phyloP scores from a whole-genome alignment of 257 asterid genomes.

The Jaltomata sinuosa region DNA sequence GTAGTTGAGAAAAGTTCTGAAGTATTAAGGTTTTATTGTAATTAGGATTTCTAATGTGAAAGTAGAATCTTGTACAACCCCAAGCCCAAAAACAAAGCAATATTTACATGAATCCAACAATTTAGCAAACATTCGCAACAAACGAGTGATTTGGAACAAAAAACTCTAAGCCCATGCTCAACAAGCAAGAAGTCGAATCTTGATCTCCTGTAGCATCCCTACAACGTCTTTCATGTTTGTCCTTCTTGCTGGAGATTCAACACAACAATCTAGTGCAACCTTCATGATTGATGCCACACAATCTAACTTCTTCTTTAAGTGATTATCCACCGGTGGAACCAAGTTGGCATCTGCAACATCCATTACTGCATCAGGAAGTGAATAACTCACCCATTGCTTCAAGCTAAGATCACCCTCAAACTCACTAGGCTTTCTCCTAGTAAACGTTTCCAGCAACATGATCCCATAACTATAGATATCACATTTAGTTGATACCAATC shows the following conservation, averaged over 20 bases:
- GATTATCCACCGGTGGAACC: background rate
- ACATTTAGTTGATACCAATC: background rate
- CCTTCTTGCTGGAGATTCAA: background rate
- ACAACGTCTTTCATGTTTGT: background rate
- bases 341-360: background rate
- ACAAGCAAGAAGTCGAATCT: background rate
- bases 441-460: background rate
- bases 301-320: background rate
- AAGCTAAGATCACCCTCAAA: background rate
- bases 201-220: background rate
- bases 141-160: fast-evolving
- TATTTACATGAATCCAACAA: background rate
- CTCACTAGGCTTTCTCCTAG: background rate
- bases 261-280: background rate
- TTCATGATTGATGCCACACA: background rate
- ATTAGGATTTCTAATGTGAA: too few species aligned
- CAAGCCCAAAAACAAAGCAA: background rate
- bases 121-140: background rate
- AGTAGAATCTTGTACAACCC: background rate
- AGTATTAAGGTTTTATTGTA: too few species aligned
- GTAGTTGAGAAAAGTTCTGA: too few species aligned
- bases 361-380: background rate
- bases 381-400: background rate
- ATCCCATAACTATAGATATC: background rate
- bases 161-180: background rate